A percentile compares a stretch with the other conserved stretches of the same genome.
Evolutionary conservation across 2,329 filamentous ascomycete genomes (phyloP).

Genomic region (Fusarium sp.): DNA sequence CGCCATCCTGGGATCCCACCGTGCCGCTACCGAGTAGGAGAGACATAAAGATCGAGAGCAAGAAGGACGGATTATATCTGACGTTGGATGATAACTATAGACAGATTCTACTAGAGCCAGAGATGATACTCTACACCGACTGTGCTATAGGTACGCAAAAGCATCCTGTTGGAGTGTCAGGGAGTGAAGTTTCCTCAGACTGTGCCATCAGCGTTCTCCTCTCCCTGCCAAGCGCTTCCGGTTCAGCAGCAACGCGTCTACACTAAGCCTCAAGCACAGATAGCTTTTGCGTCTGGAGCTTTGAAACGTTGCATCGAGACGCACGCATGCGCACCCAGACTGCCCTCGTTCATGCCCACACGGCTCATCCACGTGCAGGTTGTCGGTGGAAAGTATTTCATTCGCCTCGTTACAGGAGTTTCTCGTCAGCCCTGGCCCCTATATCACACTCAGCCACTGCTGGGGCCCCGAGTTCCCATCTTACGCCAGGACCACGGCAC

Average conservation of each 20-base stretch:
- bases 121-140: neutral
- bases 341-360: neutral
- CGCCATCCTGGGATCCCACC: neutral
- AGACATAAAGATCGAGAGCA: accelerated
- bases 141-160: neutral
- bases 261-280: neutral
- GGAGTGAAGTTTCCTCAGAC: neutral
- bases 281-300: neutral
- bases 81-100: too few species aligned
- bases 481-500: neutral
- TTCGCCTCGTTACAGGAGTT: neutral
- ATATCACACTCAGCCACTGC: neutral
- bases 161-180: neutral
- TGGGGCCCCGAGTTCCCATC: neutral
- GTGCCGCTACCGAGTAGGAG: neutral
- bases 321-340: neutral
- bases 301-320: neutral
- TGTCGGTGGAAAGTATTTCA: neutral
- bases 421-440: neutral
- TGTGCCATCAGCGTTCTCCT: neutral
- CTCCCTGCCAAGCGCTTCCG: neutral
- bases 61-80: neutral
- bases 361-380: neutral
- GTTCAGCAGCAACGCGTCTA: neutral
- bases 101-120: too few species aligned